A percentile compares a stretch with the other conserved stretches of the same genome.
Conservation (phyloP, 768 basidiomycete genomes). For the Mycena polygramma region DNA sequence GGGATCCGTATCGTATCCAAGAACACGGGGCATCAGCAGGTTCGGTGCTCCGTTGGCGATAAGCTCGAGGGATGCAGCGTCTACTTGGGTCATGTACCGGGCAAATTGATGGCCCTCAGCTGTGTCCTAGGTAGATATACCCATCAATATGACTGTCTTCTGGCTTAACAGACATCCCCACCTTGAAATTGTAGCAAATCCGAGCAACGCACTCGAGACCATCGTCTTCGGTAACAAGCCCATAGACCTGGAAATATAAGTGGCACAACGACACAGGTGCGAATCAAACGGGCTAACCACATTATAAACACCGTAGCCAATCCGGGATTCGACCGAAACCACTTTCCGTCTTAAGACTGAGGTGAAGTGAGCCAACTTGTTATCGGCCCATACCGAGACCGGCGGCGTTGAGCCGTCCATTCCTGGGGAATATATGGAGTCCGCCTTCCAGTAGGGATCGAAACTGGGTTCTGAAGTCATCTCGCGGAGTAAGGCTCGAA, state of each 20-base stretch:
- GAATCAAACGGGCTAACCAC: not conserved
- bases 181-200: slow-evolving; percentile 19
- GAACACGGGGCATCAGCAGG: slow-evolving; percentile 5
- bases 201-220: slow-evolving; percentile 12
- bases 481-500: too few species aligned
- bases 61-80: slow-evolving; percentile 5
- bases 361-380: not conserved
- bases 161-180: not conserved
- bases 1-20: slow-evolving; percentile 10
- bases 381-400: not conserved
- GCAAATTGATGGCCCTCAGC: slow-evolving; percentile 14
- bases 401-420: not conserved
- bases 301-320: slow-evolving; percentile 16
- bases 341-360: slow-evolving; percentile 9
- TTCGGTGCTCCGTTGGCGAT: not conserved
- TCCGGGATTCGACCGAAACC: not conserved
- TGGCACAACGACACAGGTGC: not conserved
- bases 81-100: slow-evolving; percentile 5
- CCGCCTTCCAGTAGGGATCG: slow-evolving; percentile 2
- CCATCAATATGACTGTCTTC: too few species aligned
- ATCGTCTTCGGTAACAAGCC: slow-evolving; percentile 15
- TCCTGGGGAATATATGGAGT: slow-evolving; percentile 11
- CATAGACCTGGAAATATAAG: slow-evolving; percentile 8
- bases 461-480: slow-evolving; percentile 11
- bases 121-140: not conserved